Base-by-base conservation (phyloP, 2,329 filamentous ascomycete genomes). In the Rutstroemia sp. region DNA sequence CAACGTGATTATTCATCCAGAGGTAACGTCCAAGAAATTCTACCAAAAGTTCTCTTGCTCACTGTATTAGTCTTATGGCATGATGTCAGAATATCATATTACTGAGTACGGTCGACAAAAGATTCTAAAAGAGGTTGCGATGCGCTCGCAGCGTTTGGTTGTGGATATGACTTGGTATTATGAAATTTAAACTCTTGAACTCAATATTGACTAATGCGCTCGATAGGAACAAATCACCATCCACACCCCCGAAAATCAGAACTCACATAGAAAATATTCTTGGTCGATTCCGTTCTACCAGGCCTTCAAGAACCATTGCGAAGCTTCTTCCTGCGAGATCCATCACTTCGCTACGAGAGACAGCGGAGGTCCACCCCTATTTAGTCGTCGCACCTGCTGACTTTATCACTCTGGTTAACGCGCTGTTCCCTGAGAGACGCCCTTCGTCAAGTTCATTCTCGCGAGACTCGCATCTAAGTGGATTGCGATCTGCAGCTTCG, bases 21-120 rank as follows among this genome's bases (percentile, higher is more conserved):
- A 99, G 79, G 91, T 83, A 78, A 64, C 67, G 62, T 64, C 12
- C 30, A 34, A 34, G 30, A 34, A 34, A 34, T 34, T 34, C 30
- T 12, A 34, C 12, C 12, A 10, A 12, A 34, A 34, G 30, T 12
- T 34, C 12, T 47, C 21, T 45, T 9, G n/a, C 59, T 69, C 60
- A 66, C 57, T 46, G 25, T 44, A 54, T 30, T 52, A 72, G 69
- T 70, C 79, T 52, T 79, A 83, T 63, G 82, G 83, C 54, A 82
- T 88, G 74, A 86, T 97, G 76, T 81, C 89, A 56, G 89, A 95
- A 65, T 92, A 95, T 70, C 89, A 96, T 73, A 90, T 97, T 65
- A 92, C 88, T 50, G 89, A 95, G 64, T 90, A 92, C 71, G 91
- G 90, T 44, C 83, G 94, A 45, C 88, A 95, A 66, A 92, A 86